Evolutionary conservation across 805 yeast genomes (phyloP), one percentile per base, ranked within the genome.

Genomic region (Candida rishiriensis): DNA sequence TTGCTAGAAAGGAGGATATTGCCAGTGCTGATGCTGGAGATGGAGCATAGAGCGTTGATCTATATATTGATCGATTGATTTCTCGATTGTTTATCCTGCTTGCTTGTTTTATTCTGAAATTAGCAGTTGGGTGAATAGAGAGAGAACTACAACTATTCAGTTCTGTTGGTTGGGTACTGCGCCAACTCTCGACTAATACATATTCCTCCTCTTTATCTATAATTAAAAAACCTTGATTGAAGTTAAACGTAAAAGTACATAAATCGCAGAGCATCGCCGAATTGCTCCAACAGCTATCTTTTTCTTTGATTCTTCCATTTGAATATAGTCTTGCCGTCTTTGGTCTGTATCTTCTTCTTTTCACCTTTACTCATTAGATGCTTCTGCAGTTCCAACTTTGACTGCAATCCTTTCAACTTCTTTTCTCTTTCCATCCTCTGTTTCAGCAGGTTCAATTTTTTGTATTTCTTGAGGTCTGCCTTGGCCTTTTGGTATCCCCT

Each of bases 361-460:
- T 81, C 79, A 0, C 98, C 98, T 52, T 82, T 85, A 63, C 88
- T 88, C 96, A 91, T 88, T 43, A 89, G 74, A 59, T 90, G 95
- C 49, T 85, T 79, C 56, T 89, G 95, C 44, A 78, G 55, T 44
- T 85, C 86, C 80, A 90, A 80, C 56, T 81, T 78, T 35, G 73
- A 73, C 57, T 88, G 84, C 14, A 91, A 85, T 40, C 75, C 75
- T 40, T 71, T 70, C 52, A 91, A 72, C 63, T 89, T 79, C 42
- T 72, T 66, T 49, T 81, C 86, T 54, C 96, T 77, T 51, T 84
- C 82, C 56, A 87, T 62, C 46, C 89, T 78, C 46, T 72, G 73
- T 58, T 85, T 77, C 42, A 88, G 68, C 35, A 75, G 65, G 52
- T 79, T 73, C 50, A 74, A 79, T 52, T 79, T 79, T 55, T 80